Percentiles rank a stretch among this genome's conserved stretches.
phyloP scores from a whole-genome alignment of 1,284 basidiomycete species.

The Papiliotrema fonsecae region DNA sequence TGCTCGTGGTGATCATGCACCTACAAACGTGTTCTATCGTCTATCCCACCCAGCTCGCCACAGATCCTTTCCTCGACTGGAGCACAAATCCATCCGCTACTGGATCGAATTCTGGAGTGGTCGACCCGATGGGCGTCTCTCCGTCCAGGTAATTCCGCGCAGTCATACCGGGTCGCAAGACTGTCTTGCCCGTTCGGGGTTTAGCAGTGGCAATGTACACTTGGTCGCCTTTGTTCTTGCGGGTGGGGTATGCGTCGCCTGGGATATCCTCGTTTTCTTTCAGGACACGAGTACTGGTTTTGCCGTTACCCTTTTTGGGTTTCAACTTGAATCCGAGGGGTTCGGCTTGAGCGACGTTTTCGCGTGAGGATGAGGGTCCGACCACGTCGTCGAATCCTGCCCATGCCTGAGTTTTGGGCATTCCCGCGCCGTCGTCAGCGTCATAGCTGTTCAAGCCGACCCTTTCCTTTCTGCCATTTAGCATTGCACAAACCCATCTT shows the following conservation, averaged over 20 bases:
- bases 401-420: background rate
- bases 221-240: background rate
- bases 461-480: too few relatives aligned
- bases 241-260: background rate
- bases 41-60: conserved; percentile 9
- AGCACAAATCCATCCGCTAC: background rate
- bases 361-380: background rate
- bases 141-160: conserved; percentile 22
- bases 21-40: too few relatives aligned
- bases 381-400: background rate
- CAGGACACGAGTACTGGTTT: background rate
- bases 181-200: conserved; percentile 20
- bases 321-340: background rate
- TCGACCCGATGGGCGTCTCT: conserved; percentile 13
- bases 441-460: too few relatives aligned
- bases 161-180: conserved; percentile 19
- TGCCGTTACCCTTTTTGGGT: background rate
- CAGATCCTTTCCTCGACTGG: background rate
- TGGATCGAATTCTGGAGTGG: background rate
- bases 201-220: conserved; percentile 5
- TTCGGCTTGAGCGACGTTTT: background rate
- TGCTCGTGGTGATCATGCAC: too few relatives aligned
- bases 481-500: too few relatives aligned
- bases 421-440: too few relatives aligned
- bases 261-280: background rate